A percentile compares a stretch with the other conserved stretches of the same genome.
Evolutionary conservation across 2,329 filamentous ascomycete genomes (phyloP).

Genomic region (Periconia macrospinosa): DNA sequence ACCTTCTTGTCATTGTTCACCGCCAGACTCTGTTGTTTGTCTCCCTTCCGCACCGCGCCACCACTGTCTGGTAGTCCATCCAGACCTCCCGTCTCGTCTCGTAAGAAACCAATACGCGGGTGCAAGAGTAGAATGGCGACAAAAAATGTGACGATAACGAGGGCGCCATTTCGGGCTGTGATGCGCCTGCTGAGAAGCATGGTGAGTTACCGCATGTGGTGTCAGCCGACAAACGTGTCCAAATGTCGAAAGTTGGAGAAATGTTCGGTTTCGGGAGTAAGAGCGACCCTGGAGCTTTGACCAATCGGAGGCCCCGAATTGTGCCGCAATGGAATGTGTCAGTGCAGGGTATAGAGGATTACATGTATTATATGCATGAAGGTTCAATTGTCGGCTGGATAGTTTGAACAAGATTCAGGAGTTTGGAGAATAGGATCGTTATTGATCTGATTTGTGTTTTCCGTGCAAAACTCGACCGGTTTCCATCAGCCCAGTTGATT

Average conservation of each 20-base stretch:
- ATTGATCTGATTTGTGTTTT: too few relatives aligned
- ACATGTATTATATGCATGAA: too few relatives aligned
- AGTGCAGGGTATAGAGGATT: too few relatives aligned
- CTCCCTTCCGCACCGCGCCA: background rate
- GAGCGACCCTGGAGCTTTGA: background rate
- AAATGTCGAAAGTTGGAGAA: background rate
- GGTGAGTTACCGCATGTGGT: slow-evolving; percentile 3
- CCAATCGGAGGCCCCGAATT: background rate
- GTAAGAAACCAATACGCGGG: slow-evolving; percentile 26
- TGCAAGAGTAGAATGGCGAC: slow-evolving; percentile 30
- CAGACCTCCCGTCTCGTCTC: background rate
- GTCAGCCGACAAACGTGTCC: background rate
- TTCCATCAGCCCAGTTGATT: too few relatives aligned
- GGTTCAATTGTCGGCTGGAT: too few relatives aligned
- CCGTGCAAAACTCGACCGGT: too few relatives aligned
- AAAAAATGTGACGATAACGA: slow-evolving; percentile 23
- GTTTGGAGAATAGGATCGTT: too few relatives aligned
- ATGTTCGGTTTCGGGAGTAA: background rate
- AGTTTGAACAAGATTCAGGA: too few relatives aligned
- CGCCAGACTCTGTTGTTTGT: slow-evolving; percentile 1
- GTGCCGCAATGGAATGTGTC: background rate
- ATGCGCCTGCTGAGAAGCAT: slow-evolving; percentile 33
- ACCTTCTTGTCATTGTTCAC: slow-evolving; percentile 21
- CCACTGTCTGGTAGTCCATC: background rate
- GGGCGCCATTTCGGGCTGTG: slow-evolving; percentile 28